Evolutionary conservation across 2,329 filamentous ascomycete genomes (phyloP), one percentile per base, ranked within the genome.

Genomic region (Trichothecium roseum): DNA sequence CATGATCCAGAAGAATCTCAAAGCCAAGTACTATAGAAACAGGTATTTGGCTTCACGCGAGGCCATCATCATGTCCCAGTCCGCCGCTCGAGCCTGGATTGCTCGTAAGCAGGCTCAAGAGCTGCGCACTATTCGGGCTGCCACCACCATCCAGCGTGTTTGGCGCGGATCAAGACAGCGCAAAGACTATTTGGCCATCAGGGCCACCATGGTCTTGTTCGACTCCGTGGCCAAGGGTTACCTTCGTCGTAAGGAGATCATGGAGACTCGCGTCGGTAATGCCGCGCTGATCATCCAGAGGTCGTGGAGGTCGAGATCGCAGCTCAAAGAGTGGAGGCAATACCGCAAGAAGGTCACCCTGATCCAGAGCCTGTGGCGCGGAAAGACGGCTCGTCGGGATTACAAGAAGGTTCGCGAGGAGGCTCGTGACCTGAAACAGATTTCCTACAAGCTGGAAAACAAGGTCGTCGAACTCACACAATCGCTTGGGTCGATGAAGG

Each of bases 381-480:
- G 88, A 55, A 88, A 76, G 59, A 55, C 62, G 43, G 89, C 91
- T 37, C 78, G 91, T 45, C 76, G 72, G 46, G 79, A 76, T 33
- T 98, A 98, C 71, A 96, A 94, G 75, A 78, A 69, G 48, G 66
- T 94, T 42, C 85, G 91, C 47, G 88, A 95, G 61, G 91, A 98
- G 62, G 91, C 91, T 45, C 84, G 91, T 54, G 93, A 98, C 66
- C 75, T 98, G 57, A 96, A 96, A 71, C 89, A 96, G 62, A 98
- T 98, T 48, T 96, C 91, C 3, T 98, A 98, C 71, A 96, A 94
- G 69, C 69, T 98, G 50, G 91, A 98, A 61, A 96, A 98, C 73
- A 98, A 98, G 77, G 91, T 98, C 43, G 86, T 98, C 43, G 91
- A 98, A 65, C 74, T 98, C 52, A 98, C 91, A 2, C 91, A 98